These are phyloP conservation scores for Isatis lusitanica DNA, from an alignment of 441 rosid species.

Conservation along the genomic window DNA sequence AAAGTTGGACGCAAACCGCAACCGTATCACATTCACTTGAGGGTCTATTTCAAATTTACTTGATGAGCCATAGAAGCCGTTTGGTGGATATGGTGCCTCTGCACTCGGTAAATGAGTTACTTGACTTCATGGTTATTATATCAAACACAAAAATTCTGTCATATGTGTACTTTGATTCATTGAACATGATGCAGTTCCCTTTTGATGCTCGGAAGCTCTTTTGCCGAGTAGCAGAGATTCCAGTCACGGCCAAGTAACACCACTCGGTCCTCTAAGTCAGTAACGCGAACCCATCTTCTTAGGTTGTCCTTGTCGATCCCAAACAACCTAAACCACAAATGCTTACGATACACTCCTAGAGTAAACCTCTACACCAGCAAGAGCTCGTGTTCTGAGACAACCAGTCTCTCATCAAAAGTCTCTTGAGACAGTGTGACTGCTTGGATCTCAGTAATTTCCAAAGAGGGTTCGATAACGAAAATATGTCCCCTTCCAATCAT, in stretches of 20 bases:
- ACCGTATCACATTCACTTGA: not conserved
- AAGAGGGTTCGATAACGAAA: not conserved
- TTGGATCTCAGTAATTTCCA: not conserved
- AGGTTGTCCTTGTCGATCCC: not conserved
- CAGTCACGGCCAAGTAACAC: not conserved
- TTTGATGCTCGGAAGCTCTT: not conserved
- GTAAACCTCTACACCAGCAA: slow-evolving; percentile 15
- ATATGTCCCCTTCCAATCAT: not conserved
- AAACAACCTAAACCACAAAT: slow-evolving; percentile 17
- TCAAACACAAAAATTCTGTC: not conserved
- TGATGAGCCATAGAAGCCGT: not conserved
- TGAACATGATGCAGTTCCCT: not conserved
- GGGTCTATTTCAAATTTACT: not conserved
- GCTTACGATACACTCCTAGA: not conserved
- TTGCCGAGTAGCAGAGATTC: not conserved
- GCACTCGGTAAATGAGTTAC: not conserved
- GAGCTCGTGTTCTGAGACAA: slow-evolving; percentile 15
- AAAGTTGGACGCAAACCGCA: not conserved
- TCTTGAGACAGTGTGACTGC: not conserved
- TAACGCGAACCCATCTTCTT: not conserved
- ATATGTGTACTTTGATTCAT: not conserved
- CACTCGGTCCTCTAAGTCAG: not conserved
- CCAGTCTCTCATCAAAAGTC: no score
- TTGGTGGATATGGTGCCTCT: not conserved
- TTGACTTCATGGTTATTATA: not conserved